These are phyloP conservation scores for Trametes hirsuta DNA, from an alignment of 1,284 basidiomycete species.

Conservation along the genomic window DNA sequence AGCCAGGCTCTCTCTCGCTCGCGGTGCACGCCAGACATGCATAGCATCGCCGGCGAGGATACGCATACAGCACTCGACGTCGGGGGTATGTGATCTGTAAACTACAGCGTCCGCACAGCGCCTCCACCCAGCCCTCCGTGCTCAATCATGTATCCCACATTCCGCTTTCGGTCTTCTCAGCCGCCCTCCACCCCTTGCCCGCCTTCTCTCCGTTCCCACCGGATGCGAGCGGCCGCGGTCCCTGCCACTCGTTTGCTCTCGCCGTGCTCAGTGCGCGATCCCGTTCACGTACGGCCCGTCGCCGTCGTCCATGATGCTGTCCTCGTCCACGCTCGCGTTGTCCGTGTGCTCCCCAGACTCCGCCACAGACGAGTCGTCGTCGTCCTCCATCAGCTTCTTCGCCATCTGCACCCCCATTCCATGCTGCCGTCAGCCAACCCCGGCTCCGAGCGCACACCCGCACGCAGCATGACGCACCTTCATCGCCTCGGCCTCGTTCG, in stretches of 20 bases:
- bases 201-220: too few species aligned
- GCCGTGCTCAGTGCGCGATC: conserved; percentile 21
- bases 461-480: conserved; percentile 52
- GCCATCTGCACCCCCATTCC: conserved; percentile 53
- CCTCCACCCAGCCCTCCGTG: neutral
- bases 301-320: conserved; percentile 35
- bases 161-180: neutral
- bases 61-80: neutral
- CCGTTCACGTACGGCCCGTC: conserved; percentile 34
- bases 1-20: too few species aligned
- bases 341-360: conserved; percentile 30
- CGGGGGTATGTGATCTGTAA: conserved; percentile 4
- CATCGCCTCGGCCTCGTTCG: conserved; percentile 92
- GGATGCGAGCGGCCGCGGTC: too few species aligned
- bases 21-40: neutral
- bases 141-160: neutral
- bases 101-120: conserved; percentile 16
- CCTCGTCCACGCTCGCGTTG: conserved; percentile 26
- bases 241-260: too few species aligned
- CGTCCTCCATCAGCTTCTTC: conserved; percentile 63
- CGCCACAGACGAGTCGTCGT: conserved; percentile 48
- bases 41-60: neutral
- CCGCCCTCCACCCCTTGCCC: too few species aligned
- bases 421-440: conserved; percentile 10
- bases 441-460: neutral